phyloP scores from a whole-genome alignment of 2,329 filamentous ascomycete species.

The Exophiala bonariae region DNA sequence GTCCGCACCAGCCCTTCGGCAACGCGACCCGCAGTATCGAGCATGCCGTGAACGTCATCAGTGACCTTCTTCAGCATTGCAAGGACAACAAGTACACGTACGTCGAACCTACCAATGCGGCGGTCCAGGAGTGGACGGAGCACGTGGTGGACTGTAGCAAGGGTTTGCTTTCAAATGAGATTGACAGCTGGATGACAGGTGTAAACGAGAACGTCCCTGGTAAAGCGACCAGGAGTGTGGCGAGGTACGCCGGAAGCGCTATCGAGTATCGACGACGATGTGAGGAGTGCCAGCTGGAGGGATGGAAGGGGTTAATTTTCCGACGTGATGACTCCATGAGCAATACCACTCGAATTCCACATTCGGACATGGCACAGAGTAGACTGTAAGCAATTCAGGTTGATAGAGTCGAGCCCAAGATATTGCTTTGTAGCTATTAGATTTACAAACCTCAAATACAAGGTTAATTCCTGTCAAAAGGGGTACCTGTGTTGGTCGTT shows the following conservation, averaged over 20 bases:
- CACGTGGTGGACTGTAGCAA: constrained; percentile 50
- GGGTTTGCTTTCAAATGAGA: constrained; percentile 48
- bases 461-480: too few species aligned
- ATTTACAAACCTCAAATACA: too few species aligned
- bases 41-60: constrained; percentile 41
- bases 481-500: too few species aligned
- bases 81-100: constrained; percentile 32
- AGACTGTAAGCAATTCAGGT: too few species aligned
- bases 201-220: constrained; percentile 52
- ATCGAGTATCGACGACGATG: constrained; percentile 40
- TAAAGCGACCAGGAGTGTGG: constrained; percentile 48
- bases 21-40: constrained; percentile 26
- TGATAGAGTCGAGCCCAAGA: too few species aligned
- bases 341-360: too few species aligned
- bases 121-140: constrained; percentile 45
- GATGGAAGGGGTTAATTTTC: not conserved
- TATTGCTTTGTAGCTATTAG: too few species aligned
- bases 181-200: constrained; percentile 58
- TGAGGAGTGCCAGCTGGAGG: not conserved
- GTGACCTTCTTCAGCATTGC: constrained; percentile 32
- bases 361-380: too few species aligned
- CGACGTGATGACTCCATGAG: too few species aligned
- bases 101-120: constrained; percentile 43
- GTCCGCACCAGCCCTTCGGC: constrained; percentile 49
- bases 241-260: constrained; percentile 49